Conservation (phyloP, 768 basidiomycete species). For the Suillus ampliporus region DNA sequence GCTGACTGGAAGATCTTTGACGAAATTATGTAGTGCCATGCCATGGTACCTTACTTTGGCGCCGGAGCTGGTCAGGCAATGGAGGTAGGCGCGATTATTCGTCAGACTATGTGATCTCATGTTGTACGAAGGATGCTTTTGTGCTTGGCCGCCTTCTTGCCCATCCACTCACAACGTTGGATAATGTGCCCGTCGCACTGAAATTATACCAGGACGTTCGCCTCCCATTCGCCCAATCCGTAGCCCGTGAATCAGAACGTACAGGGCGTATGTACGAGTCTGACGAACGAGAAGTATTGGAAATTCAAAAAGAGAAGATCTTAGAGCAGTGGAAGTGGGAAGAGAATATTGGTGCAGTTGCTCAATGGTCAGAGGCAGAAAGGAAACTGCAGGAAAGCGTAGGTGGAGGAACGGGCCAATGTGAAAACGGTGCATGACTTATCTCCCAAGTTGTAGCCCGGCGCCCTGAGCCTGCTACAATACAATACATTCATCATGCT, state of each 20-base stretch:
- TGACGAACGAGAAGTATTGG: conserved; percentile 14
- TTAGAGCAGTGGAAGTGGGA: conserved; percentile 23
- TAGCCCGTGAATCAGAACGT: conserved; percentile 16
- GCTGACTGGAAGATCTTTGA: not conserved
- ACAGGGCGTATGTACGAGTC: conserved; percentile 24
- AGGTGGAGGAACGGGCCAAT: not conserved
- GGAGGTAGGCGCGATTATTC: conserved; percentile 42
- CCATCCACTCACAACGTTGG: conserved; percentile 14
- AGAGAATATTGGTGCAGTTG: conserved; percentile 16
- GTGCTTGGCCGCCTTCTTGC: conserved; percentile 24
- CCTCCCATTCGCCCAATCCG: conserved; percentile 19
- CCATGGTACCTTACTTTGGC: conserved; percentile 60
- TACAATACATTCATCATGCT: too few species aligned
- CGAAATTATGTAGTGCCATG: conserved; percentile 38
- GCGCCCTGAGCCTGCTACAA: too few species aligned
- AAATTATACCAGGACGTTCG: conserved; percentile 25
- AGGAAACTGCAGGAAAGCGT: conserved; percentile 1
- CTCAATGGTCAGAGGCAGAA: conserved; percentile 18
- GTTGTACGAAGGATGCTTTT: conserved; percentile 25
- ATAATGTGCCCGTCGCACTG: conserved; percentile 19
- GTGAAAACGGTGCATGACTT: not conserved
- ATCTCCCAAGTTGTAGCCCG: too few species aligned
- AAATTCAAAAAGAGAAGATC: conserved; percentile 17
- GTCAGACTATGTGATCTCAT: not conserved
- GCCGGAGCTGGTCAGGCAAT: conserved; percentile 65